phyloP scores from a whole-genome alignment of 2,329 filamentous ascomycete species.

The Blastomyces parvus region DNA sequence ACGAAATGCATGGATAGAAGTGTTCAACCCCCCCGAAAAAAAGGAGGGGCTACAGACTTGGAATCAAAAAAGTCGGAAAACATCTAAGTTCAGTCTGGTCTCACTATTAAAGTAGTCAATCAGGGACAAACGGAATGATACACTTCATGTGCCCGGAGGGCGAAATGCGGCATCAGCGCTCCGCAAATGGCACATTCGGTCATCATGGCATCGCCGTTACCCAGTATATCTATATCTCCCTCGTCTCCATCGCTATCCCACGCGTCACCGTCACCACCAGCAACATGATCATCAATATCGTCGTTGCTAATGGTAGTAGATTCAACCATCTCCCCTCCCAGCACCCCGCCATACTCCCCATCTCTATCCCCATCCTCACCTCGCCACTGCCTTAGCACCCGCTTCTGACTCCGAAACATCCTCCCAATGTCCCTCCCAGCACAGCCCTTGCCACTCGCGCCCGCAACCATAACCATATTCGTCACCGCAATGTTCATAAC shows the following conservation, averaged over 20 bases:
- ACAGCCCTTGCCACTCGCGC: conserved; percentile 44
- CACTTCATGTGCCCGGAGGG: conserved; percentile 40
- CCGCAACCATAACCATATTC: conserved; percentile 70
- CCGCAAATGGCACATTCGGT: conserved; percentile 37
- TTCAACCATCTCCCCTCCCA: neutral
- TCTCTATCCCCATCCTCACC: conserved; percentile 12
- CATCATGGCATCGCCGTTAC: conserved; percentile 19
- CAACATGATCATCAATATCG: conserved; percentile 1
- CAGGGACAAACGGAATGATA: conserved; percentile 34
- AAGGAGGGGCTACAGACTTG: neutral
- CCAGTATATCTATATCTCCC: conserved; percentile 25
- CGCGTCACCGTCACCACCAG: conserved; percentile 20
- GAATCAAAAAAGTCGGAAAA: neutral
- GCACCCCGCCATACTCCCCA: neutral
- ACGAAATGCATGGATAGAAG: too few relatives aligned
- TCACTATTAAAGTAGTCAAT: neutral
- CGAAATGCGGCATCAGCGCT: conserved; percentile 41
- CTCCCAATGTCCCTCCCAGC: conserved; percentile 66
- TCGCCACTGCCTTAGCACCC: conserved; percentile 18
- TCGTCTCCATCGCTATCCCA: conserved; percentile 32
- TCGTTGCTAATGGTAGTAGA: neutral
- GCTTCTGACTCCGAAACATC: conserved; percentile 74
- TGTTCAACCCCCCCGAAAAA: too few relatives aligned
- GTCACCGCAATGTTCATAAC: conserved; percentile 79
- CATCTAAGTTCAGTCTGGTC: neutral